A percentile compares a stretch with the other conserved stretches of the same genome.
phyloP scores from a whole-genome alignment of 2,329 filamentous ascomycete species.

The Phialocephala sp. region DNA sequence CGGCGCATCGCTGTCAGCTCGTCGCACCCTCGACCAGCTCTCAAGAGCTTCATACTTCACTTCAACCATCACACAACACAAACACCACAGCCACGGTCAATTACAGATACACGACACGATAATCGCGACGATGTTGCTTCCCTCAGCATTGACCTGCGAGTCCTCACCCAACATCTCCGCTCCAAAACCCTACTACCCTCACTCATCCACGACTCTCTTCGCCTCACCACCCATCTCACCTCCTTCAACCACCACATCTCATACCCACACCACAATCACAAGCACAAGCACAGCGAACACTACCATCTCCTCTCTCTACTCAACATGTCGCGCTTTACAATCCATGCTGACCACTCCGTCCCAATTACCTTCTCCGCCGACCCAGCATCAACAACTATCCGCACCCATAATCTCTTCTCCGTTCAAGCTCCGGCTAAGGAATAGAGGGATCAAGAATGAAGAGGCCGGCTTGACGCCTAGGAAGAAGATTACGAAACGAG shows the following conservation, averaged over 20 bases:
- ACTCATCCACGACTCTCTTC: slow-evolving; percentile 48
- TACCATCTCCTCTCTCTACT: slow-evolving; percentile 60
- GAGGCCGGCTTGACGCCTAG: slow-evolving; percentile 25
- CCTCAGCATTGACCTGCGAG: slow-evolving; percentile 64
- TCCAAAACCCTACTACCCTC: slow-evolving; percentile 47
- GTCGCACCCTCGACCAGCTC: slow-evolving; percentile 24
- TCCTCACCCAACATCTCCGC: slow-evolving; percentile 41
- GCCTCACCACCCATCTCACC: slow-evolving; percentile 60
- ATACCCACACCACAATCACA: slow-evolving; percentile 53
- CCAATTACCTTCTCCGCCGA: background rate
- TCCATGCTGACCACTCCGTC: slow-evolving; percentile 56
- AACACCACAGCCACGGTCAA: slow-evolving; percentile 13
- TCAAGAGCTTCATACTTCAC: slow-evolving; percentile 10
- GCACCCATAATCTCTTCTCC: slow-evolving; percentile 33
- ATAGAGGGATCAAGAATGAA: slow-evolving; percentile 46
- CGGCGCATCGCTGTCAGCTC: slow-evolving; percentile 33
- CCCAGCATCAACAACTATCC: slow-evolving; percentile 31
- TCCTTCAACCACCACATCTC: slow-evolving; percentile 55
- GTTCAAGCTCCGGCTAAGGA: slow-evolving; percentile 61
- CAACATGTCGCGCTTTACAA: slow-evolving; percentile 65
- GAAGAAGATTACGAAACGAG: slow-evolving; percentile 58
- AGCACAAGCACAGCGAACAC: slow-evolving; percentile 50
- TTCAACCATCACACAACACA: no score
- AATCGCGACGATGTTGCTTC: slow-evolving; percentile 57
- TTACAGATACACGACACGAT: slow-evolving; percentile 3